Evolutionary conservation across 2,329 filamentous ascomycete species (phyloP).

Genomic region (Alternaria sp.): DNA sequence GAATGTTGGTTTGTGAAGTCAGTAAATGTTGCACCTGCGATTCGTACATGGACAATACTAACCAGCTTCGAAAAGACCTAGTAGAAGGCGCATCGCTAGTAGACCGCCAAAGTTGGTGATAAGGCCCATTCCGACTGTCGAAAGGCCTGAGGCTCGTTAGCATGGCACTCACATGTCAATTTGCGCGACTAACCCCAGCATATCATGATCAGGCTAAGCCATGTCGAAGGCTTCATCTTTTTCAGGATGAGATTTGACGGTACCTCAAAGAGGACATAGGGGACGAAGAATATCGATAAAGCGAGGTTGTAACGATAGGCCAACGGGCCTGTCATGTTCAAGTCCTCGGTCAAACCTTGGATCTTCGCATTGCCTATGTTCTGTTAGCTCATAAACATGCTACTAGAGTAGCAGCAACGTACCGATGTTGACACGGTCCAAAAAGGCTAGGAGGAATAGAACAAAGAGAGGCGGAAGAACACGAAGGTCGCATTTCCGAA

Average conservation of each 20-base stretch:
- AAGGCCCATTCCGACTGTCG: slow-evolving; percentile 54
- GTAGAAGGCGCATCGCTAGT: slow-evolving; percentile 53
- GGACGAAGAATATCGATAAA: slow-evolving; percentile 48
- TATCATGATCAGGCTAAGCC: slow-evolving; percentile 48
- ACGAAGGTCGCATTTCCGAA: slow-evolving; percentile 57
- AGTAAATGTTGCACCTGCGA: neutral
- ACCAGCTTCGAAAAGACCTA: slow-evolving; percentile 50
- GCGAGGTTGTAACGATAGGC: slow-evolving; percentile 45
- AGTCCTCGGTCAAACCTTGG: slow-evolving; percentile 45
- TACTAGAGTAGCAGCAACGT: neutral
- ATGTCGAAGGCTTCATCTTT: slow-evolving; percentile 47
- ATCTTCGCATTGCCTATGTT: slow-evolving; percentile 49
- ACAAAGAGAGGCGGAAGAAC: slow-evolving; percentile 57
- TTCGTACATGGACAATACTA: slow-evolving; percentile 28
- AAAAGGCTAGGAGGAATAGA: slow-evolving; percentile 45
- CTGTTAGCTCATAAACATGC: neutral
- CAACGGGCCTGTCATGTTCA: slow-evolving; percentile 44
- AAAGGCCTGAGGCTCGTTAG: slow-evolving; percentile 29
- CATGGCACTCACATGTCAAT: neutral
- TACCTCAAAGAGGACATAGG: slow-evolving; percentile 47
- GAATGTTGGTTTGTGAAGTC: neutral
- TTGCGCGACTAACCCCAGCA: slow-evolving; percentile 39
- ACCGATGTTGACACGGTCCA: slow-evolving; percentile 25
- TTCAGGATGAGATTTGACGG: slow-evolving; percentile 50
- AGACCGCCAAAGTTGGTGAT: slow-evolving; percentile 56